A percentile compares a stretch with the other conserved stretches of the same genome.
Conservation (phyloP, 768 basidiomycete genomes). For the Boletus pseudo-olivaceus region DNA sequence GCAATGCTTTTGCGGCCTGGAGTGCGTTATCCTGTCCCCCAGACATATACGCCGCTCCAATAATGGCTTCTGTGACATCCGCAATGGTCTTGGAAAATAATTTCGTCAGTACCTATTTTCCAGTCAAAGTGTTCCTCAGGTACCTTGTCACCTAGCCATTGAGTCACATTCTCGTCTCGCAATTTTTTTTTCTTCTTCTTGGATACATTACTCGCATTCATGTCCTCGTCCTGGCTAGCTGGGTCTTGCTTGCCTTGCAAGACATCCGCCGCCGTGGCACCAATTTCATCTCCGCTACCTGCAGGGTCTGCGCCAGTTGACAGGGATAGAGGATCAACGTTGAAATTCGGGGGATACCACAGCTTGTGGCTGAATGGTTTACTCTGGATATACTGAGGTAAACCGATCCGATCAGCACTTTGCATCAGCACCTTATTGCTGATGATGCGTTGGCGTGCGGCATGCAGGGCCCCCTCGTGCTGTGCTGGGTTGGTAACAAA, state of each 20-base stretch:
- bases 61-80: conserved; percentile 81
- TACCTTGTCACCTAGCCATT: conserved; percentile 80
- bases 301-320: conserved; percentile 18
- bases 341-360: conserved; percentile 58
- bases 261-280: conserved; percentile 8
- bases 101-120: conserved; percentile 9
- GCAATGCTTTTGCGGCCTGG: conserved; percentile 58
- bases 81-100: conserved; percentile 58
- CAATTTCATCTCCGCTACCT: conserved; percentile 31
- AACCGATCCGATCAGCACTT: conserved; percentile 51
- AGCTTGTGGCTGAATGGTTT: conserved; percentile 63
- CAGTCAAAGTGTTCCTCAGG: neutral
- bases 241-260: conserved; percentile 10
- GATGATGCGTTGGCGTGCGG: conserved; percentile 63
- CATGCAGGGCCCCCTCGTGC: conserved; percentile 67
- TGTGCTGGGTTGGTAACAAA: conserved; percentile 65
- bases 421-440: conserved; percentile 66
- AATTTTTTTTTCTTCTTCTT: conserved; percentile 45
- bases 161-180: conserved; percentile 40
- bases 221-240: conserved; percentile 12
- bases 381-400: conserved; percentile 71
- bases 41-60: conserved; percentile 76
- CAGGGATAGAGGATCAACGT: conserved; percentile 22
- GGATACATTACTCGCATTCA: neutral
- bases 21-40: conserved; percentile 69